Evolutionary conservation across 345 rosid species (phyloP).

Genomic region (Mercurialis annua): DNA sequence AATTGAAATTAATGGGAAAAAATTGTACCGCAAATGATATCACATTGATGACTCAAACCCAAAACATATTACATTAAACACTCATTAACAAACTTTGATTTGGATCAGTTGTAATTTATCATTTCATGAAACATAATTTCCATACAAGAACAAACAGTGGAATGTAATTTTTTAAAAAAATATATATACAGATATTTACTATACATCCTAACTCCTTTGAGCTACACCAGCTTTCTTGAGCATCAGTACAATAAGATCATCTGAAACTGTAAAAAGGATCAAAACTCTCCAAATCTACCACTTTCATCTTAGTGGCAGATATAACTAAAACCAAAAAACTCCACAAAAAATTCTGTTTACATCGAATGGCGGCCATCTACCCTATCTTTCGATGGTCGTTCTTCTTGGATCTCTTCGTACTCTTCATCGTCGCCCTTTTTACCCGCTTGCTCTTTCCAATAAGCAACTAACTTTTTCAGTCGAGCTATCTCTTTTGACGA

Average conservation of each 20-base stretch:
- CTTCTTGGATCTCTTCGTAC: conserved; percentile 75
- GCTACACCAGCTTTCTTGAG: conserved; percentile 11
- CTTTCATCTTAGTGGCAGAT: not conserved
- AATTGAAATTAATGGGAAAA: too few relatives aligned
- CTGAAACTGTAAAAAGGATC: too few relatives aligned
- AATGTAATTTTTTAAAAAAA: too few relatives aligned
- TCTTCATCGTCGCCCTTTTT: conserved; percentile 72
- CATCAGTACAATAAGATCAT: too few relatives aligned
- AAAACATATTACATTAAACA: too few relatives aligned
- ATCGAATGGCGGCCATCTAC: conserved; percentile 54
- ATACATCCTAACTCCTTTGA: conserved; percentile 14
- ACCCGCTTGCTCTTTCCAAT: conserved; percentile 94
- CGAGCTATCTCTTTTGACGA: conserved; percentile 84
- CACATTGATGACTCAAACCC: too few relatives aligned
- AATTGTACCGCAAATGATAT: too few relatives aligned
- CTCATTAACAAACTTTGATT: too few relatives aligned
- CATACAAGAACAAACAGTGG: too few relatives aligned
- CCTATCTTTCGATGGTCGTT: conserved; percentile 43
- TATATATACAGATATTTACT: conserved; percentile 9
- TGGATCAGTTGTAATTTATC: too few relatives aligned
- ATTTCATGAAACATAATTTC: too few relatives aligned
- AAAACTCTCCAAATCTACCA: not conserved
- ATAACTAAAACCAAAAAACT: too few relatives aligned
- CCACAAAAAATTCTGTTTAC: conserved; percentile 21
- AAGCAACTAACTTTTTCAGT: conserved; percentile 71